phyloP scores from a whole-genome alignment of 495 filamentous ascomycete genomes.

The Lophiotrema nucula region DNA sequence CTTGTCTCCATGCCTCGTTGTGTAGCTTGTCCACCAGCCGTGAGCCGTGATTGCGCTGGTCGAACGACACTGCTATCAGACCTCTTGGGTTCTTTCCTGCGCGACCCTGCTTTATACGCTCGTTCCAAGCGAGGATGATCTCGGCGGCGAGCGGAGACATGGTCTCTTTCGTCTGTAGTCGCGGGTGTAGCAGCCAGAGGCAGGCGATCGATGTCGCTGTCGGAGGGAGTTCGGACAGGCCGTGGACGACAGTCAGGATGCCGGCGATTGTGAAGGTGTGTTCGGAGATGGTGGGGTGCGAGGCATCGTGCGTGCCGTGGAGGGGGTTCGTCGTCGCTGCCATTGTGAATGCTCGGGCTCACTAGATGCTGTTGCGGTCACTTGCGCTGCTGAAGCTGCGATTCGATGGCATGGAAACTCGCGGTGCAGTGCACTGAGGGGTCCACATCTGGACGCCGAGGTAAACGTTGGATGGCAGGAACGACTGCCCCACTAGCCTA shows the following conservation, averaged over 20 bases:
- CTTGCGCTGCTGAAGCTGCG: too few species aligned
- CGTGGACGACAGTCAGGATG: constrained; percentile 73
- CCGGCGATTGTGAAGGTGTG: constrained; percentile 68
- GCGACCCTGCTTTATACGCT: constrained; percentile 29
- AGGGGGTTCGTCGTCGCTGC: constrained; percentile 33
- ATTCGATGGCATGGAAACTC: too few species aligned
- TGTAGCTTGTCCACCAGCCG: constrained; percentile 56
- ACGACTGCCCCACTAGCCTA: too few species aligned
- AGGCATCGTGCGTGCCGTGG: constrained; percentile 30
- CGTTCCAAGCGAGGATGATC: constrained; percentile 61
- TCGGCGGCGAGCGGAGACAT: constrained; percentile 64
- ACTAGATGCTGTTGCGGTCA: too few species aligned
- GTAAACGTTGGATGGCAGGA: not conserved
- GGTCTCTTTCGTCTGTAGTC: constrained; percentile 62
- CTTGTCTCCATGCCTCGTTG: constrained; percentile 75
- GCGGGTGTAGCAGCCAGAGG: constrained; percentile 85
- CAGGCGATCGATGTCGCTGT: constrained; percentile 57
- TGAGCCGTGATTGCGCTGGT: constrained; percentile 86
- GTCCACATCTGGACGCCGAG: not conserved
- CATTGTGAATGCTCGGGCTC: constrained; percentile 8
- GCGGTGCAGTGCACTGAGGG: too few species aligned
- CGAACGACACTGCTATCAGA: constrained; percentile 78
- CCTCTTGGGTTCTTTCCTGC: constrained; percentile 43
- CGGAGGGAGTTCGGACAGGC: constrained; percentile 66
- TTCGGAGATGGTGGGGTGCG: constrained; percentile 54